Evolutionary conservation across 2,329 filamentous ascomycete species (phyloP).

Genomic region (Neofusicoccum sp.): DNA sequence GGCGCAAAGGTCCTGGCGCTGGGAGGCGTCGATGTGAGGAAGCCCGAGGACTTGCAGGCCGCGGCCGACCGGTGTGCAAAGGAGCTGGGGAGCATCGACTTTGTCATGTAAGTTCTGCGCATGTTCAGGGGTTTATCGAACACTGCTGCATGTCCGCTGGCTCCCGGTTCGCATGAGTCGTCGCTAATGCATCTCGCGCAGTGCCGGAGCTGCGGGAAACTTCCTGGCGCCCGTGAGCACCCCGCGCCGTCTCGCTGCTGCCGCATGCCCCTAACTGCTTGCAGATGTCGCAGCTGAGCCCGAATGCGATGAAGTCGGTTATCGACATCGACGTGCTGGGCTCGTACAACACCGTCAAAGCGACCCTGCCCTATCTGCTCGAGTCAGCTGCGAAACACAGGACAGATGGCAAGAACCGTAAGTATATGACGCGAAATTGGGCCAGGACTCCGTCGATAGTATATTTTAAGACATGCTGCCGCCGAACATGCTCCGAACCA

Average conservation of each 20-base stretch:
- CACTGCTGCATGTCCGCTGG: background rate
- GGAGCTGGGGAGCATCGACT: constrained; percentile 87
- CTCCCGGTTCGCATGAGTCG: background rate
- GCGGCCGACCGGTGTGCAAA: constrained; percentile 77
- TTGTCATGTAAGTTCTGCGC: constrained; percentile 69
- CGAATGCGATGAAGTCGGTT: constrained; percentile 91
- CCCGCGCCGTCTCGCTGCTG: background rate
- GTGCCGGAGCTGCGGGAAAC: constrained; percentile 92
- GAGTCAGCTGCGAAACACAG: constrained; percentile 66
- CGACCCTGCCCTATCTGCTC: constrained; percentile 77
- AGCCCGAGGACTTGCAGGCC: constrained; percentile 63
- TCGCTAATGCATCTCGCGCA: constrained; percentile 37
- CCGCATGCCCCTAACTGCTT: background rate
- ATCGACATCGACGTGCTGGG: constrained; percentile 96
- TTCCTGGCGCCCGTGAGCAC: constrained; percentile 68
- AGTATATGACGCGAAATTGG: constrained; percentile 21
- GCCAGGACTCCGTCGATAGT: constrained; percentile 28
- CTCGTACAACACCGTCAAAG: constrained; percentile 92
- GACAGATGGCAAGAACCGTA: constrained; percentile 56
- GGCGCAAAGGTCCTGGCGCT: constrained; percentile 86
- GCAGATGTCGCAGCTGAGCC: constrained; percentile 69
- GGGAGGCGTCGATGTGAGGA: constrained; percentile 67
- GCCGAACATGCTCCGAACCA: background rate
- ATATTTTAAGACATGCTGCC: constrained; percentile 29
- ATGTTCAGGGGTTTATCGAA: background rate